Conservation (phyloP, 2,329 filamentous ascomycete species). For the Passalora sequoiae region DNA sequence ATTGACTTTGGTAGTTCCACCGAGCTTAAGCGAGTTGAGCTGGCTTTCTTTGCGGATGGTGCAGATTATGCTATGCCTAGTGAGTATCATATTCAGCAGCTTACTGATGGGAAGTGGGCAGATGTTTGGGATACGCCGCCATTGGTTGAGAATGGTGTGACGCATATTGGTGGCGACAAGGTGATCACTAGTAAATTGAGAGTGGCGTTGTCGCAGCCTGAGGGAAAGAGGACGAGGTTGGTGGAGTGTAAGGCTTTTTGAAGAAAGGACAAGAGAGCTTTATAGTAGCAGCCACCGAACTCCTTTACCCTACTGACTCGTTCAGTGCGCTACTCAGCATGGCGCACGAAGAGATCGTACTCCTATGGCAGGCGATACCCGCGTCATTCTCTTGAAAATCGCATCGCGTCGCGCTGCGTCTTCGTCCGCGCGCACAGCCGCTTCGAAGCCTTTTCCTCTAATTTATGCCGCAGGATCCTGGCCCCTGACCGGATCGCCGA, state of each 20-base stretch:
- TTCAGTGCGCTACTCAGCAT: too few species aligned
- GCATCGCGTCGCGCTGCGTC: too few species aligned
- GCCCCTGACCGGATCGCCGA: too few species aligned
- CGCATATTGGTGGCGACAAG: slow-evolving; percentile 30
- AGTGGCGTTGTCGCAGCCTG: slow-evolving; percentile 33
- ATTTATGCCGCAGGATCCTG: too few species aligned
- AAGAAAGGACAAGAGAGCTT: too few species aligned
- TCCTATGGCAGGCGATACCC: too few species aligned
- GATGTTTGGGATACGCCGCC: slow-evolving; percentile 26
- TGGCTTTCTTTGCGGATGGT: slow-evolving; percentile 36
- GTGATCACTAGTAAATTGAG: slow-evolving; percentile 29
- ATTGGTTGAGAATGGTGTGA: slow-evolving; percentile 38
- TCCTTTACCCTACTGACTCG: too few species aligned
- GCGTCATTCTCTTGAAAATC: too few species aligned
- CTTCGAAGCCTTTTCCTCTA: too few species aligned
- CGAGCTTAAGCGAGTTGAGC: slow-evolving; percentile 31
- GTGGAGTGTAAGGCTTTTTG: slow-evolving; percentile 39
- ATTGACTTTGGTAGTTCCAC: slow-evolving; percentile 36
- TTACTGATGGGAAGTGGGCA: slow-evolving; percentile 26
- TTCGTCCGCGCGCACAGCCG: too few species aligned
- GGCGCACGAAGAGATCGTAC: too few species aligned
- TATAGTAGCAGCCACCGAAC: too few species aligned
- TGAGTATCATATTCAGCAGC: slow-evolving; percentile 31
- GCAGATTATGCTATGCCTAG: slow-evolving; percentile 30
- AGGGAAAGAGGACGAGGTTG: slow-evolving; percentile 33